Percentiles rank a stretch among this genome's conserved stretches.
Evolutionary conservation across 805 yeast genomes (phyloP).

Genomic region (Yarrowia osloensis): DNA sequence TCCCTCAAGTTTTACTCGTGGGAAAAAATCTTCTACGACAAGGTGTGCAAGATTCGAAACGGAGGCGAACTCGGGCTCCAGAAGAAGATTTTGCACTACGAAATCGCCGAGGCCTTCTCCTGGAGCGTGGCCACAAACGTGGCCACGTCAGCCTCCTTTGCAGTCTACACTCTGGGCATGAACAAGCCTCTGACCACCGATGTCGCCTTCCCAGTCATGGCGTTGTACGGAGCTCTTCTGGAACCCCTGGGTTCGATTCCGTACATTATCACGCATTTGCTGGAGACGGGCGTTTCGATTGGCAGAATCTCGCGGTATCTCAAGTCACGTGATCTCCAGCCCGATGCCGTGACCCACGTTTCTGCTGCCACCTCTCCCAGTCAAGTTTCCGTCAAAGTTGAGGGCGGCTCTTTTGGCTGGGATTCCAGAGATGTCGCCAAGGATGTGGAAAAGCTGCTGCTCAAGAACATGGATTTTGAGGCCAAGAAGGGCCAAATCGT

Average conservation of each 20-base stretch:
- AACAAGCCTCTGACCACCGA: constrained; percentile 79
- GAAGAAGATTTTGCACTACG: constrained; percentile 63
- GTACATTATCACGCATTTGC: constrained; percentile 48
- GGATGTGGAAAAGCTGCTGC: constrained; percentile 31
- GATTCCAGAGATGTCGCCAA: constrained; percentile 52
- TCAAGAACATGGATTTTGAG: constrained; percentile 53
- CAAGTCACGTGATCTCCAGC: constrained; percentile 49
- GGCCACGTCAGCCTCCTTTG: constrained; percentile 89
- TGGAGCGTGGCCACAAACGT: constrained; percentile 87
- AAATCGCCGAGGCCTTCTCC: constrained; percentile 66
- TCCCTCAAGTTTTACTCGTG: constrained; percentile 92
- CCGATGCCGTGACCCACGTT: constrained; percentile 42
- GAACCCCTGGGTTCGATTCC: constrained; percentile 56
- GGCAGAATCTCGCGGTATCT: constrained; percentile 51
- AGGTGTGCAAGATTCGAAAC: constrained; percentile 79
- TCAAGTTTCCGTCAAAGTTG: constrained; percentile 49
- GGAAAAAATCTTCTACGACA: constrained; percentile 82
- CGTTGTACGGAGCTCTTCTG: constrained; percentile 53
- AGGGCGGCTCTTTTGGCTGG: constrained; percentile 37
- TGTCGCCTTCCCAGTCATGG: constrained; percentile 68
- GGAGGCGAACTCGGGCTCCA: constrained; percentile 79
- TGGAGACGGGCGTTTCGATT: constrained; percentile 46
- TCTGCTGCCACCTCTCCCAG: constrained; percentile 49
- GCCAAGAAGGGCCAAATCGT: constrained; percentile 73
- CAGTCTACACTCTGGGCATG: constrained; percentile 64